Evolutionary conservation across 1,139 yeast species (phyloP).

Genomic region (Magnusiomyces tetraspermus): DNA sequence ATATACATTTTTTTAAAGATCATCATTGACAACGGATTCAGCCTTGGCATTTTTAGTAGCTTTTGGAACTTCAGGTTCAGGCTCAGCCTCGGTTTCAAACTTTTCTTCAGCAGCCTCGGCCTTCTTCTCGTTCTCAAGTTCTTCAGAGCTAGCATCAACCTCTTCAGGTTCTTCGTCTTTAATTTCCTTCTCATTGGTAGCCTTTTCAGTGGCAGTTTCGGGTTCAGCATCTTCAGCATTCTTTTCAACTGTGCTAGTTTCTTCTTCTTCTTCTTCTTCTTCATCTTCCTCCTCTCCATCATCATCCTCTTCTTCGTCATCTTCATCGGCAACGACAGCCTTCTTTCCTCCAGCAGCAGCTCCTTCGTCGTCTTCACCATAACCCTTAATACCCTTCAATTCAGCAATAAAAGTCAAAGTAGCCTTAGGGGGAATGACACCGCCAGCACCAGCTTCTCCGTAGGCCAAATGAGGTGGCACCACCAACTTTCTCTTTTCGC

Average conservation of each 20-base stretch:
- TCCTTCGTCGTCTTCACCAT: conserved; percentile 8
- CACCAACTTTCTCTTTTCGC: conserved; percentile 68
- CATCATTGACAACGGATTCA: neutral
- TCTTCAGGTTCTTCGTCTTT: conserved; percentile 8
- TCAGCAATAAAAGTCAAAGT: conserved; percentile 39
- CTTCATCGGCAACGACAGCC: neutral
- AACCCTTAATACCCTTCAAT: conserved; percentile 27
- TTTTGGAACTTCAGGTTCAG: conserved; percentile 1
- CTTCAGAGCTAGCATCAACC: neutral
- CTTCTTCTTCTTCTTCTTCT: conserved; percentile 2
- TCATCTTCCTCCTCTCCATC: conserved; percentile 3
- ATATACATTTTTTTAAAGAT: conserved; percentile 1
- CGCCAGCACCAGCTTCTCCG: conserved; percentile 63
- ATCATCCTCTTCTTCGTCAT: conserved; percentile 1
- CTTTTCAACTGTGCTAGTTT: neutral
- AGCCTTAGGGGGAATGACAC: conserved; percentile 64
- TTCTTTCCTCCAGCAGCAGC: no score
- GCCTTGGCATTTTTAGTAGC: neutral
- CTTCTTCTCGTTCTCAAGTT: neutral
- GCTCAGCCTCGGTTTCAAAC: neutral
- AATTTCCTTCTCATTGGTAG: neutral
- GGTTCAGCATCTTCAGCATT: conserved; percentile 6
- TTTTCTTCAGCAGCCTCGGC: neutral
- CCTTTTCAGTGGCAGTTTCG: conserved; percentile 4
- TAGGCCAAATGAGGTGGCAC: conserved; percentile 74